Percentiles rank a stretch among this genome's conserved stretches.
Evolutionary conservation across 352 stramenopile genomes (phyloP).

Genomic region (Phytophthora tubulina): DNA sequence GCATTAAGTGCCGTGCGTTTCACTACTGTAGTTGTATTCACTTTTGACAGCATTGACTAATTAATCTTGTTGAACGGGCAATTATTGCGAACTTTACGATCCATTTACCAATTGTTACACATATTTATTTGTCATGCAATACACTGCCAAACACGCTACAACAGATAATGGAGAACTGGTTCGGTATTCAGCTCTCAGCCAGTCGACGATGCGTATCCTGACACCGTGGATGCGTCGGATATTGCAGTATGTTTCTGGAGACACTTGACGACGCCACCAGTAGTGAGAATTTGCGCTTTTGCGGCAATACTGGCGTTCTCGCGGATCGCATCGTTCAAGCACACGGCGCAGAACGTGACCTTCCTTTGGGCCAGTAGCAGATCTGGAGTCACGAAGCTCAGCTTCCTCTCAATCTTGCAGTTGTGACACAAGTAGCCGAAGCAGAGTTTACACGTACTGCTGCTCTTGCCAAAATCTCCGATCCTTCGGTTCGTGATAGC

Average conservation of each 20-base stretch:
- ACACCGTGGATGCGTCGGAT: slow-evolving; percentile 29
- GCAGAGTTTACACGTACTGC: slow-evolving; percentile 49
- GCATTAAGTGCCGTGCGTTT: too few species aligned
- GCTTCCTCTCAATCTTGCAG: slow-evolving; percentile 44
- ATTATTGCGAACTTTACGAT: background rate
- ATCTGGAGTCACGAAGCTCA: slow-evolving; percentile 50
- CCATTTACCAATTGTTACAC: background rate
- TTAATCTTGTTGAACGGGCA: background rate
- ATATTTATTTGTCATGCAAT: background rate
- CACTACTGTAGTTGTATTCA: too few species aligned
- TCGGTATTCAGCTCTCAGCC: background rate
- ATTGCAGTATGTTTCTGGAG: slow-evolving; percentile 11
- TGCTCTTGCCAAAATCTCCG: slow-evolving; percentile 42
- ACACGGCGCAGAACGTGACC: slow-evolving; percentile 49
- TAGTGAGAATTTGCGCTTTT: slow-evolving; percentile 28
- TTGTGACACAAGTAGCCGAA: slow-evolving; percentile 41
- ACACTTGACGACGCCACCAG: slow-evolving; percentile 16
- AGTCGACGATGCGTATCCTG: slow-evolving; percentile 26
- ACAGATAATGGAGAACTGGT: background rate
- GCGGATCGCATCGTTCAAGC: slow-evolving; percentile 37
- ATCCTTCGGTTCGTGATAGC: slow-evolving; percentile 33
- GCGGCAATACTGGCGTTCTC: slow-evolving; percentile 40
- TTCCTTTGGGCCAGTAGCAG: slow-evolving; percentile 38
- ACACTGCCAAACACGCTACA: slow-evolving; percentile 3
- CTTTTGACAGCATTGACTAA: background rate